Evolutionary conservation across 139 green algal genomes (phyloP).

Genomic region (Ettlia oleoabundans): DNA sequence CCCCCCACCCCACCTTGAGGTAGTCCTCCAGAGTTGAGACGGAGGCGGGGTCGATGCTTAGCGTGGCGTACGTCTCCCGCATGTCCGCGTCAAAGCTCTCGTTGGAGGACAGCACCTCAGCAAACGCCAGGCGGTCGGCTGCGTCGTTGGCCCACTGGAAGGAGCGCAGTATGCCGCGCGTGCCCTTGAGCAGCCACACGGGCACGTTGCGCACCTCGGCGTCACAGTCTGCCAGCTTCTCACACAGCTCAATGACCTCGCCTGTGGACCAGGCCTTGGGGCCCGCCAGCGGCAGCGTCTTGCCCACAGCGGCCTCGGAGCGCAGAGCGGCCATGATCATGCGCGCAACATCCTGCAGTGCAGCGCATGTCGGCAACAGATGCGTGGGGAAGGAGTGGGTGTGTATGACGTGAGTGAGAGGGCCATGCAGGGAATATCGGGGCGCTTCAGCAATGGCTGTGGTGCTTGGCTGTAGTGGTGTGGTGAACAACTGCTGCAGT

Average conservation of each 20-base stretch:
- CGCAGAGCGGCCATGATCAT: conserved; percentile 87
- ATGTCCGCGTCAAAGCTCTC: conserved; percentile 90
- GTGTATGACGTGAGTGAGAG: too few species aligned
- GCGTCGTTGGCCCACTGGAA: conserved; percentile 95
- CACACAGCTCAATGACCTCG: conserved; percentile 95
- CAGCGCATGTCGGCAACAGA: too few species aligned
- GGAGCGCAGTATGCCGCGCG: conserved; percentile 74
- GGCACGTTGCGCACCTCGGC: conserved; percentile 88
- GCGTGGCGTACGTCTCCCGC: conserved; percentile 79
- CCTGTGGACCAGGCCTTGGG: conserved; percentile 89
- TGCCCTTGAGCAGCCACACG: conserved; percentile 87
- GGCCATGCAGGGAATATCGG: too few species aligned
- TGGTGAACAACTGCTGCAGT: too few species aligned
- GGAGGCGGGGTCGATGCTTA: conserved; percentile 85
- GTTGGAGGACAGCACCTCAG: conserved; percentile 88
- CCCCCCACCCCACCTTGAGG: conserved; percentile 58
- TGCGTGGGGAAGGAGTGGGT: too few species aligned
- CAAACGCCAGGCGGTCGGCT: conserved; percentile 93
- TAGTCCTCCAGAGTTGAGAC: conserved; percentile 89
- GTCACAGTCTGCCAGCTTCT: conserved; percentile 81
- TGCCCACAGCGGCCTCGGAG: conserved; percentile 62
- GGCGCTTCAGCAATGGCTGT: too few species aligned
- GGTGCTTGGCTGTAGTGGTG: too few species aligned
- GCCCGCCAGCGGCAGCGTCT: conserved; percentile 91
- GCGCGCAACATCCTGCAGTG: conserved; percentile 88